Evolutionary conservation across 768 basidiomycete species (phyloP), one percentile per base, ranked within the genome.

Genomic region (Phlebiopsis flavidoalba): DNA sequence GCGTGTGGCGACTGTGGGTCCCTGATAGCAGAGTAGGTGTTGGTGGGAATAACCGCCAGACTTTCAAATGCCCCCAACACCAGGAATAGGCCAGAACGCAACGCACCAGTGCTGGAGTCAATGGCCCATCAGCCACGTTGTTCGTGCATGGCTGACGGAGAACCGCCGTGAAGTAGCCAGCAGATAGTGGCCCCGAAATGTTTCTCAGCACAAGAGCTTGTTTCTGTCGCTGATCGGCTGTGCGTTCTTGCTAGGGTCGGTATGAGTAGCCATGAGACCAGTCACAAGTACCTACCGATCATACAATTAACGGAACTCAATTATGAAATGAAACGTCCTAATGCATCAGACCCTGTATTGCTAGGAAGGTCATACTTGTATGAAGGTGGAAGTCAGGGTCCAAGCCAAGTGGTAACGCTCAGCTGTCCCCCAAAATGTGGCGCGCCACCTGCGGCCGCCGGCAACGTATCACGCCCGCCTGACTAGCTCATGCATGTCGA

Each of bases 51-150:
- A 19, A 15, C 26, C n/a, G 11, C n/a, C 10, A 26, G 8, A 24
- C 33, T 46, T 33, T 14, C 46, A 33, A 45, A 33, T 36, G 46
- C 45, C 26, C 36, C 19, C 53, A 40, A 50, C 33, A 24, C 40
- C 46, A 54, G 43, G 54, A 48, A 54, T 48, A 45, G 47, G 31
- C 50, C 46, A 59, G 62, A 63, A 51, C 43, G 14, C 47, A 43
- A 43, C 62, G 62, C 58, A 59, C 58, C 62, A 36, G 40, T n/a
- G 33, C 47, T 33, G 24, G 57, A 54, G 46, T 53, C 50, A 53
- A 53, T 48, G 35, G 40, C 12, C 40, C 60, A 64, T 64, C 63
- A 59, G 58, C 60, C 68, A 69, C 63, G 68, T 56, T 62, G 56
- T 36, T 48, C 37, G 50, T 61, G 65, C 68, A 64, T 69, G 68